Base-by-base conservation (phyloP, 1,139 yeast species). In the Magnusiomyces sp. region DNA sequence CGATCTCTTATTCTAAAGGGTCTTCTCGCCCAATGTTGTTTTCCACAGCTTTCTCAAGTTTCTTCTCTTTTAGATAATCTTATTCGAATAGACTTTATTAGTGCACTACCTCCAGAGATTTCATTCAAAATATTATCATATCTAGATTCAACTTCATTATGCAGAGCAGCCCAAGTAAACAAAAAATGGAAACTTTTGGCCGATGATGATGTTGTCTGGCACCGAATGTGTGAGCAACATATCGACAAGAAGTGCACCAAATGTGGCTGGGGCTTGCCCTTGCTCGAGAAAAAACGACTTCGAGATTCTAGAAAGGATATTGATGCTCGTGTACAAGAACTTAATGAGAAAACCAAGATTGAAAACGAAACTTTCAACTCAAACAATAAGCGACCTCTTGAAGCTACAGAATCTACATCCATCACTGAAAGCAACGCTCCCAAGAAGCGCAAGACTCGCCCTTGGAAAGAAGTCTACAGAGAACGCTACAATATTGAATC, bases 261-360 rank as follows among this genome's bases (percentile, higher is more conserved):
- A 64, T 92, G 98, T 71, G 98, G 98, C 10, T 92, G 98, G 98
- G 98, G 98, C 5, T 73, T 92, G 58, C 98, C 98, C 2, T 71
- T 92, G 54, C 78, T 92, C 79, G 74, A 71, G 55, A 64, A 69
- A 52, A 61, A 66, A 52, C 62, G 71, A 27, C 60, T 70, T 17
- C 59, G 68, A 19, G 63, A 63, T 45, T 55, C 63, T 31, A 64
- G 62, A 50, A 57, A 56, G 37, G 66, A 61, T n/a, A 62, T 67
- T 31, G 62, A 62, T 51, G 48, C 53, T 43, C 59, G 69, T 13
- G 58, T 57, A 1, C 43, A 47, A 14, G 42, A 39, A 14, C 40
- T 48, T 37, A 47, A 45, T 43, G 40, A 17, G 16, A 38, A 31
- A 16, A 14, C 16, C 5, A n/a, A 43, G 9, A 9, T 36, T 19